Percentiles rank a stretch among this genome's conserved stretches.
These are phyloP conservation scores for Phytophthora pistaciae DNA, from an alignment of 352 stramenopile genomes.

Conservation along the genomic window DNA sequence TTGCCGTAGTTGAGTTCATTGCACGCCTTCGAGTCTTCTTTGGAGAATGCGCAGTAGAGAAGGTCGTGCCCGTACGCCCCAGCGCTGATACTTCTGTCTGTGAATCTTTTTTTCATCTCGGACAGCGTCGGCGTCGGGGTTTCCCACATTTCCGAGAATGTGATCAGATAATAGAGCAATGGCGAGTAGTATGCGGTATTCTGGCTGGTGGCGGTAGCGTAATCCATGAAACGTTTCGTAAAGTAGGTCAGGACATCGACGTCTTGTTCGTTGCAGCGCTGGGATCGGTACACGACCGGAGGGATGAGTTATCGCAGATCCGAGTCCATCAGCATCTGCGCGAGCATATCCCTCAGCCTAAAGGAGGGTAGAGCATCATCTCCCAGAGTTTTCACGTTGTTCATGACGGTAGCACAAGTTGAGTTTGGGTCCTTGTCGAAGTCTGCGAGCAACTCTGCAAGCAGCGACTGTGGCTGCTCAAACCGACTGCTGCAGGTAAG, in stretches of 20 bases:
- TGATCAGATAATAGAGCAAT: constrained; percentile 46
- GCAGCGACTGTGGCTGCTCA: neutral
- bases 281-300: constrained; percentile 8
- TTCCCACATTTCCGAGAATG: constrained; percentile 56
- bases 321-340: constrained; percentile 28
- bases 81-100: constrained; percentile 8
- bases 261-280: constrained; percentile 34
- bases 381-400: neutral
- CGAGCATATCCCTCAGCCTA: constrained; percentile 25
- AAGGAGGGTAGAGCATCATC: constrained; percentile 20
- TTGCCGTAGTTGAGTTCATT: constrained; percentile 4
- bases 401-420: neutral
- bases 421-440: constrained; percentile 11
- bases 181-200: constrained; percentile 27
- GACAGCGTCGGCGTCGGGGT: constrained; percentile 15
- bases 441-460: constrained; percentile 17
- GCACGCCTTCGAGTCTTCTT: constrained; percentile 32
- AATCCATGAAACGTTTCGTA: constrained; percentile 1
- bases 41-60: constrained; percentile 58
- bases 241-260: constrained; percentile 21
- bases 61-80: constrained; percentile 11
- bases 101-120: constrained; percentile 21
- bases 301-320: constrained; percentile 32
- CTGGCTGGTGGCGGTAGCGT: neutral
- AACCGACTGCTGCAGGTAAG: constrained; percentile 28